Evolutionary conservation across 2,329 filamentous ascomycete species (phyloP), one percentile per base, ranked within the genome.

Genomic region (Claviceps lovelessii): DNA sequence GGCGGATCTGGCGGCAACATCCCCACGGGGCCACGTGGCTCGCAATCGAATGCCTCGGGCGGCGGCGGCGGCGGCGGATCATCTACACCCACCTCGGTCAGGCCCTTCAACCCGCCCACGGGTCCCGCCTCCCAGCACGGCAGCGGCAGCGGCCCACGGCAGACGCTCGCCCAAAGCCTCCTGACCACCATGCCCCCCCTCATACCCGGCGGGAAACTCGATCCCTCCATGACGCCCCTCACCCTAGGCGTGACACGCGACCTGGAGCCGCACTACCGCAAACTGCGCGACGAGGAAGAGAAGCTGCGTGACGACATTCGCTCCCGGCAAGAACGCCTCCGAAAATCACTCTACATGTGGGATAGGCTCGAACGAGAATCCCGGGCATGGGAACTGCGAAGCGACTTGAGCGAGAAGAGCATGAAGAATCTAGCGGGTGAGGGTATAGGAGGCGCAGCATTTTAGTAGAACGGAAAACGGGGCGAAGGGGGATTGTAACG

Each of bases 271-370:
- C 76, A 80, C 63, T 75, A 73, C 59, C 70, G 72, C 39, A 77
- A 76, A 56, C 70, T 81, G 11, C 73, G 72, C 56, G 78, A 81
- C 44, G 79, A 83, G 49, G 79, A 81, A 61, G 79, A 81, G 63
- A 75, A 74, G 58, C 61, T 80, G 41, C 72, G 79, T 1, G 72
- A 76, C 46, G 79, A 82, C 53, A 65, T 79, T 35, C 71, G 74
- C 23, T 61, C 60, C 29, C 79, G 78, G 62, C 74, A 81, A 61
- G 79, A 81, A 46, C 74, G 74, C 58, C 65, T 81, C 44, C 71
- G 78, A 35, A 76, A 74, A 65, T 77, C 71, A 54, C 66, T 83
- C 42, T 71, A 74, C 48, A 61, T 70, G 33, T 83, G 78, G 76
- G 74, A 81, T 54, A 72, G 72, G 61, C 69, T 78, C 48, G 75